Conservation (phyloP, 176 grass and related monocot species). For the Rhynchospora tenuis region DNA sequence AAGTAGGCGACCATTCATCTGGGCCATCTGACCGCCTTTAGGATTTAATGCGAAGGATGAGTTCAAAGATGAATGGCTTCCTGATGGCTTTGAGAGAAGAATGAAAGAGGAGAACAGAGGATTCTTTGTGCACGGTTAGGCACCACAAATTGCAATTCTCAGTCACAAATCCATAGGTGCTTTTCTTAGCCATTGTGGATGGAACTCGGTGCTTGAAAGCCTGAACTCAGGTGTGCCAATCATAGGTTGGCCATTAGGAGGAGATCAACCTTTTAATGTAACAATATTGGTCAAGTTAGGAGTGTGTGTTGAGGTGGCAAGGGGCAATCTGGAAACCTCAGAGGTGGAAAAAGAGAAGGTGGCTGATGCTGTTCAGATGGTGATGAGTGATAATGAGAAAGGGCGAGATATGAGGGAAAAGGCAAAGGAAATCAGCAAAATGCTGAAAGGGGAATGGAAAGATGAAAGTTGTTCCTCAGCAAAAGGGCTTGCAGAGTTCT, state of each 20-base stretch:
- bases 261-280: too few species aligned
- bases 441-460: too few species aligned
- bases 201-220: constrained; percentile 23
- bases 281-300: too few species aligned
- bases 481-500: too few species aligned
- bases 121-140: constrained; percentile 11
- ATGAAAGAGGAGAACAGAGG: neutral
- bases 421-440: too few species aligned
- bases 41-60: constrained; percentile 15
- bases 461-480: too few species aligned
- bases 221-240: constrained; percentile 19
- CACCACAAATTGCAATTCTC: constrained; percentile 19
- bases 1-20: constrained; percentile 18
- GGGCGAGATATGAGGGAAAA: too few species aligned
- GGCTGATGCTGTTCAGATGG: too few species aligned
- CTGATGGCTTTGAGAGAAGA: constrained; percentile 16
- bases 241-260: neutral
- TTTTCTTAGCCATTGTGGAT: constrained; percentile 31
- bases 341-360: too few species aligned
- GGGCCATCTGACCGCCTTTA: constrained; percentile 11
- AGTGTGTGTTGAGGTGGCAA: too few species aligned
- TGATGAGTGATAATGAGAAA: too few species aligned
- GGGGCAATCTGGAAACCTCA: too few species aligned
- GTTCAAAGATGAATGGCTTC: constrained; percentile 22
- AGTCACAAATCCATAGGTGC: constrained; percentile 13